Evolutionary conservation across 768 basidiomycete genomes (phyloP), one percentile per base, ranked within the genome.

Genomic region (Lepiota venenata): DNA sequence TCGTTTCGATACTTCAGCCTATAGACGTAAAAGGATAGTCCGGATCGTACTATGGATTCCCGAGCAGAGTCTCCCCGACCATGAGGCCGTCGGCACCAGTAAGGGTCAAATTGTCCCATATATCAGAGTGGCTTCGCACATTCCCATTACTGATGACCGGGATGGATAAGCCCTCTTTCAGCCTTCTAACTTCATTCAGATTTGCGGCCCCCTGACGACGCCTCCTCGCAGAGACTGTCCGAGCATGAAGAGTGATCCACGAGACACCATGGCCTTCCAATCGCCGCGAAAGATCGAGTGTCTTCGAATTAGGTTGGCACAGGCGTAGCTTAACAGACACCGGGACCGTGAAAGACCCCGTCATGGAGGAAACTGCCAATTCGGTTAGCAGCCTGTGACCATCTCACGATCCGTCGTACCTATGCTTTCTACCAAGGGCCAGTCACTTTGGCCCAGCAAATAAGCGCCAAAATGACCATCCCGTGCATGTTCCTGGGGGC

Each of bases 101-200:
- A 43, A 70, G 71, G 27, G 66, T 62, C 47, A 77, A 63, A 62
- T 91, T 90, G 21, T 64, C 63, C 56, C 67, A 64, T 11, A 91
- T 64, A 64, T 92, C 84, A 25, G 69, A 67, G 69, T 77, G 83
- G 15, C 65, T 69, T 29, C 82, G 78, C 15, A 91, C 89, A 62
- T 91, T 91, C 10, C 90, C 90, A 61, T 92, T 92, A 68, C 85
- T 88, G 45, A 91, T 69, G 47, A 90, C 79, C 8, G 84, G 85
- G 4, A 89, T 66, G 1, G 61, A 55, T 4, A 87, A 61, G 21
- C 65, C 62, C 0, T 77, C 71, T 61, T 83, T 84, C 27, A 91
- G 74, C 39, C 65, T 66, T 51, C 74, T 81, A 41, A 90, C 81
- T 56, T 83, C 74, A 47, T 69, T 68, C 12, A 90, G 76, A 62